Evolutionary conservation across 495 filamentous ascomycete genomes (phyloP).

Genomic region (Zalerion maritima): DNA sequence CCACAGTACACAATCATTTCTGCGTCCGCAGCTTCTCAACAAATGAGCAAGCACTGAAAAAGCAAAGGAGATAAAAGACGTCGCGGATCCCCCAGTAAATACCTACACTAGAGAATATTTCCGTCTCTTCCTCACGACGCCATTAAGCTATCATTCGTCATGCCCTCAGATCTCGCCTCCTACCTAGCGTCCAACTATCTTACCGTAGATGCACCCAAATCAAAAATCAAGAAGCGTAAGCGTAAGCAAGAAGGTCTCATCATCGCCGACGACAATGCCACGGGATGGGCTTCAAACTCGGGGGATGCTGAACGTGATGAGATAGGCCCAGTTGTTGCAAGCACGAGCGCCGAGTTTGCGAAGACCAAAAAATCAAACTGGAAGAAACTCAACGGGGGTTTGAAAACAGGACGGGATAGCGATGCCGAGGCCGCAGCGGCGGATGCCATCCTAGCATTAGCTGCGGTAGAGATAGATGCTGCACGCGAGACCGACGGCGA

Average conservation of each 20-base stretch:
- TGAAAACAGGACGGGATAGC: conserved; percentile 12
- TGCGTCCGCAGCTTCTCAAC: no score
- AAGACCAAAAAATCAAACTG: conserved; percentile 63
- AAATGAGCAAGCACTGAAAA: no score
- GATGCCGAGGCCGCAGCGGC: conserved; percentile 47
- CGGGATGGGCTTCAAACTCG: conserved; percentile 42
- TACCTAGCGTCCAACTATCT: conserved; percentile 96
- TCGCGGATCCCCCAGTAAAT: no score
- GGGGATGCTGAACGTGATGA: conserved; percentile 25
- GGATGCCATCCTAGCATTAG: conserved; percentile 68
- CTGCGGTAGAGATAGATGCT: conserved; percentile 46
- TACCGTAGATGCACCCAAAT: conserved; percentile 52
- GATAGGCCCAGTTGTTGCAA: conserved; percentile 31
- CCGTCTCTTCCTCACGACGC: no score
- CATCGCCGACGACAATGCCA: conserved; percentile 71
- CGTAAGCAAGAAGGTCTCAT: conserved; percentile 67
- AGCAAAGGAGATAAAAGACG: no score
- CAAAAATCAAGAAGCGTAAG: conserved; percentile 72
- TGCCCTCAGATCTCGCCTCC: conserved; percentile 55
- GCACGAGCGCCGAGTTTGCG: conserved; percentile 54
- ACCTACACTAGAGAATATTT: no score
- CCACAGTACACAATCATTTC: no score
- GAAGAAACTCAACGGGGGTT: conserved; percentile 49
- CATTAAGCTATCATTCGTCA: no score
- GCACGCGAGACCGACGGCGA: conserved; percentile 36